These are phyloP conservation scores for Pichia membranifaciens DNA, from an alignment of 805 yeast genomes.

Conservation along the genomic window DNA sequence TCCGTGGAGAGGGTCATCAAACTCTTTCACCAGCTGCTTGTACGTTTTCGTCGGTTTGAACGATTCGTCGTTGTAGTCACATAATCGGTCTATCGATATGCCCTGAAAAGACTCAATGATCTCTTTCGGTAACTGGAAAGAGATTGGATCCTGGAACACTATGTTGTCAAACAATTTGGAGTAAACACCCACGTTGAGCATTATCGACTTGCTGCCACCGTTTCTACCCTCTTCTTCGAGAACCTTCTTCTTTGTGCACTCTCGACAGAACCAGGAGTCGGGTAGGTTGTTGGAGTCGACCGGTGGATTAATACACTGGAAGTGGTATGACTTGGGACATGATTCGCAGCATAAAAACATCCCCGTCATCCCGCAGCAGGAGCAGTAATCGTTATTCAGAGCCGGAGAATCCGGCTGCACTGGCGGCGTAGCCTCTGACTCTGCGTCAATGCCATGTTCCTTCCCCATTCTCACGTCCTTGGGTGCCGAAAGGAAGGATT, in stretches of 20 bases:
- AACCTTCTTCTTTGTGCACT: slow-evolving; percentile 48
- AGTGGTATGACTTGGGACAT: slow-evolving; percentile 90
- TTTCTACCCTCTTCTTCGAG: not conserved
- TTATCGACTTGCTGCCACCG: not conserved
- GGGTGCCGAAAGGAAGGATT: not conserved
- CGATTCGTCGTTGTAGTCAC: slow-evolving; percentile 67
- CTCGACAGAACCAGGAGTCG: slow-evolving; percentile 84
- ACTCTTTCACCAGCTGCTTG: slow-evolving; percentile 40
- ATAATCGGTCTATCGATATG: slow-evolving; percentile 58
- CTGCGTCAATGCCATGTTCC: too few relatives aligned
- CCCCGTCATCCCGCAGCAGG: slow-evolving; percentile 88
- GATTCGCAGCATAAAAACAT: slow-evolving; percentile 88
- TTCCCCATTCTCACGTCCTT: not conserved
- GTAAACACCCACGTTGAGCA: slow-evolving; percentile 39
- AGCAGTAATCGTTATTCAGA: slow-evolving; percentile 80
- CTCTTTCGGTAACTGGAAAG: slow-evolving; percentile 60
- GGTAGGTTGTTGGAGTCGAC: slow-evolving; percentile 68
- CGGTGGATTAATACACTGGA: slow-evolving; percentile 89
- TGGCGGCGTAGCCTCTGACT: not conserved
- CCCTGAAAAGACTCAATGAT: slow-evolving; percentile 70
- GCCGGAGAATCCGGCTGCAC: slow-evolving; percentile 17
- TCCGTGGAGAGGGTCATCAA: slow-evolving; percentile 52
- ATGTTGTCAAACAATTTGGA: slow-evolving; percentile 53
- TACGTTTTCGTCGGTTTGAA: slow-evolving; percentile 42
- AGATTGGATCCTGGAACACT: slow-evolving; percentile 57